These are phyloP conservation scores for Paraphaeosphaeria minitans DNA, from an alignment of 2,329 filamentous ascomycete species.

Conservation along the genomic window DNA sequence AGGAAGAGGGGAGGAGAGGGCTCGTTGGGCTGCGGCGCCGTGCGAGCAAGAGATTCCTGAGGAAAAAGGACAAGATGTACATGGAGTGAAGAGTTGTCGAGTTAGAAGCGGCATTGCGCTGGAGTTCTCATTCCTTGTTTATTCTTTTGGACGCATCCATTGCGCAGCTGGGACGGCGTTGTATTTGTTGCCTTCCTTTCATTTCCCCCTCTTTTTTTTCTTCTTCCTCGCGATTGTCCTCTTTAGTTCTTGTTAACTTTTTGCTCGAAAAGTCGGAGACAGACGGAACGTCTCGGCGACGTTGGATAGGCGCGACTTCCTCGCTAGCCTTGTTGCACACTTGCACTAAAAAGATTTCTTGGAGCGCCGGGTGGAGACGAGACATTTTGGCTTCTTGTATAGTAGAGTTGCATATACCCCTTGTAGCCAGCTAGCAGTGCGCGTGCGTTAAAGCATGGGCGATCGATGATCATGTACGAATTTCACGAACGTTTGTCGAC, in stretches of 20 bases:
- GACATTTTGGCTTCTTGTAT: constrained; percentile 11
- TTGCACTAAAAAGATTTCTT: too few relatives aligned
- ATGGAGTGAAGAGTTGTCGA: neutral
- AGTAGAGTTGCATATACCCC: constrained; percentile 19
- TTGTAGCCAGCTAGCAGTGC: constrained; percentile 7
- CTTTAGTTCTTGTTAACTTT: too few relatives aligned
- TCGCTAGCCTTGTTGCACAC: too few relatives aligned
- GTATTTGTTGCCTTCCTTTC: neutral
- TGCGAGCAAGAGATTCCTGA: constrained; percentile 30
- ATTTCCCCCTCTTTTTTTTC: too few relatives aligned
- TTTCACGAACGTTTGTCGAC: neutral
- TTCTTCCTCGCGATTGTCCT: too few relatives aligned
- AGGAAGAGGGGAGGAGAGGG: constrained; percentile 21
- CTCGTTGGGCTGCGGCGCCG: constrained; percentile 28
- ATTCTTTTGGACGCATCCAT: too few relatives aligned
- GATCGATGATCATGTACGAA: constrained; percentile 9
- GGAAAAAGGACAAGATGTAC: constrained; percentile 13
- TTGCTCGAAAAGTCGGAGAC: too few relatives aligned
- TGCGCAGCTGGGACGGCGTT: neutral
- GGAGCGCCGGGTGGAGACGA: too few relatives aligned
- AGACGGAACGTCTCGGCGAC: too few relatives aligned
- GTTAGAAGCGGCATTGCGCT: neutral
- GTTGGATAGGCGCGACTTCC: too few relatives aligned
- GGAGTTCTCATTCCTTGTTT: neutral
- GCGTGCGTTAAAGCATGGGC: too few relatives aligned